Evolutionary conservation across 768 basidiomycete genomes (phyloP), one percentile per base, ranked within the genome.

Genomic region (Lyophyllum decastes): DNA sequence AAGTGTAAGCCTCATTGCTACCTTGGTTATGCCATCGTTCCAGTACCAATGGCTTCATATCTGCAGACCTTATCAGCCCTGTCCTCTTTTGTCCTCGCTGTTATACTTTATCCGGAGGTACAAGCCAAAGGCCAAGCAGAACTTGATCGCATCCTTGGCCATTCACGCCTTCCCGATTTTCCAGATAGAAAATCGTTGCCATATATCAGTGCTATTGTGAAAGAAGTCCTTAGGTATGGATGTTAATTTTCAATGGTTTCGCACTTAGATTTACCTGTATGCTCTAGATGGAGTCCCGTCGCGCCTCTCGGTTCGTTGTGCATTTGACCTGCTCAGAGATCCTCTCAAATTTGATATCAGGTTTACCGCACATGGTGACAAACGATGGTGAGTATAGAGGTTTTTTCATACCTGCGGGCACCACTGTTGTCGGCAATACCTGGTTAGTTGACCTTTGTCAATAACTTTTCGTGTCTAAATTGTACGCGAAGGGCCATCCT

Each of bases 351-450:
- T 26, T 52, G 5, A 26, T 26, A 24, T 46, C 34, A 72, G 73
- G 73, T 33, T 62, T 74, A 41, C 73, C 73, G 6, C 78, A 80
- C 48, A 74, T 73, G 63, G 70, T 67, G 8, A 75, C 75, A 2
- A 63, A 74, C 12, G 71, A 79, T 30, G 81, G 78, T 52, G 69
- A 76, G 38, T 81, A 80, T 59, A 68, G 73, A 8, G 76, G 78
- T 7, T 76, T 72, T 50, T 61, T 72, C 24, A 80, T 82, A 46
- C 77, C 82, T 2, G 75, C 76, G 45, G 80, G 82, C 25, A 76
- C 77, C 11, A 70, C 75, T 22, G 65, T 79, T 35, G 65, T 79
- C 11, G 76, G 74, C 5, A 81, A 79, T 59, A 75, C 73, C 11
- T 81, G 78, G 77, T 78, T 48, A 30, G 59, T 21, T 10, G 7